Percentiles rank a stretch among this genome's conserved stretches.
phyloP scores from a whole-genome alignment of 257 asterid genomes.

The Solanum appendiculatum region DNA sequence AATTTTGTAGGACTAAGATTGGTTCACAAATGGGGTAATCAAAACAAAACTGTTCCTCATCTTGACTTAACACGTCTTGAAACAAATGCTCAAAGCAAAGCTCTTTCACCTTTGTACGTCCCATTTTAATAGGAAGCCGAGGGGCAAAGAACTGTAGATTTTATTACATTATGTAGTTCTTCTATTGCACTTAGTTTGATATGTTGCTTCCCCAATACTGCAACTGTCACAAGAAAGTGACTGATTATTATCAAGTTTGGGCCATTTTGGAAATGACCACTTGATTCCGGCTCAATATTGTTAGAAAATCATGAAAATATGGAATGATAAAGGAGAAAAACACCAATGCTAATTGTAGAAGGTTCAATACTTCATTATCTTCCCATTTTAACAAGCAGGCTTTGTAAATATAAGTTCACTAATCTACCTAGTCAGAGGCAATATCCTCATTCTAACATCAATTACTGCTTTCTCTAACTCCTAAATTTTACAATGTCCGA shows the following conservation, averaged over 20 bases:
- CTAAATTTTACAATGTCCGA: neutral
- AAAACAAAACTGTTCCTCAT: slow-evolving; percentile 58
- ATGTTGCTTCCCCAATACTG: too few relatives aligned
- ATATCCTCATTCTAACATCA: neutral
- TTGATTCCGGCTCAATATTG: neutral
- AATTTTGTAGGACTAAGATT: neutral
- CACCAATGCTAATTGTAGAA: neutral
- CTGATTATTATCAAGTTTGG: too few relatives aligned
- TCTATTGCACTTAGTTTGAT: too few relatives aligned
- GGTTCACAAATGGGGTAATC: slow-evolving; percentile 14
- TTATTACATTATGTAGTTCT: too few relatives aligned
- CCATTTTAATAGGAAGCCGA: neutral
- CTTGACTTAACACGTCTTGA: slow-evolving; percentile 41
- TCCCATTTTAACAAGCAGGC: neutral
- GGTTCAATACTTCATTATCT: neutral
- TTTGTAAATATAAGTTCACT: neutral
- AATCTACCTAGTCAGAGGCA: neutral
- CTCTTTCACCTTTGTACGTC: neutral
- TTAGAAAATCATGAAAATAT: neutral
- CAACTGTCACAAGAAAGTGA: too few relatives aligned
- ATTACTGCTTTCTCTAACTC: neutral
- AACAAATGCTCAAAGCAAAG: neutral
- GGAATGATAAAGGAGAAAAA: neutral
- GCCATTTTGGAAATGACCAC: neutral
- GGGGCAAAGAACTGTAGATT: neutral